These are phyloP conservation scores for Clonostachys byssicola DNA, from an alignment of 2,329 filamentous ascomycete genomes.

Conservation along the genomic window DNA sequence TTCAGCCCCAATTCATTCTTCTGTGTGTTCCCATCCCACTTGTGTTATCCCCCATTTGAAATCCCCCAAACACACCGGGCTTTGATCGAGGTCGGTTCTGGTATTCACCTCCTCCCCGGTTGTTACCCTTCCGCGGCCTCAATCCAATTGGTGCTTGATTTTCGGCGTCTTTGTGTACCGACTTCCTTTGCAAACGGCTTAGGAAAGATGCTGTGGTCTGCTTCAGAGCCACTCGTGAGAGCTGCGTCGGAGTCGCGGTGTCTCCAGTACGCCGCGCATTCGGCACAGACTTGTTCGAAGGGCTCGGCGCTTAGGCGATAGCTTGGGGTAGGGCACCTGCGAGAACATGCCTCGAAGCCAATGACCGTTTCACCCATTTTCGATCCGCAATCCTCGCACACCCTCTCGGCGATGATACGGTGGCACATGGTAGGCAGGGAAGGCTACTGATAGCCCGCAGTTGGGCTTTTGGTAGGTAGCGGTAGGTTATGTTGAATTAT, in stretches of 20 bases:
- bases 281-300: conserved; percentile 8
- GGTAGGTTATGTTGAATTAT: background rate
- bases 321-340: conserved; percentile 19
- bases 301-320: conserved; percentile 18
- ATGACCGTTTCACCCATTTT: conserved; percentile 19
- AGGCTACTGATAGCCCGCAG: background rate
- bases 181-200: background rate
- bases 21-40: too few relatives aligned
- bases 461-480: background rate
- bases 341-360: conserved; percentile 18
- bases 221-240: background rate
- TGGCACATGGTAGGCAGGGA: conserved; percentile 15
- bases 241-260: background rate
- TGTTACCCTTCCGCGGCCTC: too few relatives aligned
- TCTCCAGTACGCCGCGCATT: background rate
- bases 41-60: too few relatives aligned
- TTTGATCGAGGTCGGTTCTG: too few relatives aligned
- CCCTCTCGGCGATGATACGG: conserved; percentile 18
- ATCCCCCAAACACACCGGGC: too few relatives aligned
- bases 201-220: conserved; percentile 1
- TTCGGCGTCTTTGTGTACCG: too few relatives aligned
- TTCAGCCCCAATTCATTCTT: too few relatives aligned
- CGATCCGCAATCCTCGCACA: conserved; percentile 17
- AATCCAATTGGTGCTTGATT: too few relatives aligned
- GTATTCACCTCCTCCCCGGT: too few relatives aligned